These are phyloP conservation scores for Euphorbia tirucalli DNA, from an alignment of 345 rosid species.

Conservation along the genomic window DNA sequence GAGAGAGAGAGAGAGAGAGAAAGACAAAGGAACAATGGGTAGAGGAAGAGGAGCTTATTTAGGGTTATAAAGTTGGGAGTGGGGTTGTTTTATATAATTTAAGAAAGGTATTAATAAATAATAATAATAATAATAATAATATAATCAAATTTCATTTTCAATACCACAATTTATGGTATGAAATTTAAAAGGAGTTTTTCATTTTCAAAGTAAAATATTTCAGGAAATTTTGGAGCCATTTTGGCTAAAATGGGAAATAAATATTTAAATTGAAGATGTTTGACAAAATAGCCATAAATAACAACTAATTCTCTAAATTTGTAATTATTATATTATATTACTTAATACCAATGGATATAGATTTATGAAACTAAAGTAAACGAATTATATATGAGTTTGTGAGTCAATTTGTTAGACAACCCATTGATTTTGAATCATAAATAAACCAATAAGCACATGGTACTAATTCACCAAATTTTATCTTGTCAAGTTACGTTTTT, in stretches of 20 bases:
- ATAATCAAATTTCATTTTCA: background rate
- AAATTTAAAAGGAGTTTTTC: background rate
- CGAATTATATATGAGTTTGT: too few species aligned
- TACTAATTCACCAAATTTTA: too few species aligned
- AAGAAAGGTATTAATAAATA: background rate
- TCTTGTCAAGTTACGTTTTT: too few species aligned
- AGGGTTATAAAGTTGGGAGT: background rate
- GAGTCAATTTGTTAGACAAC: too few species aligned
- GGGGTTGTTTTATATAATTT: background rate
- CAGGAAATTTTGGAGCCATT: background rate
- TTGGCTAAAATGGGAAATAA: background rate
- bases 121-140: too few species aligned
- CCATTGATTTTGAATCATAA: too few species aligned
- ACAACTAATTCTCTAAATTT: too few species aligned
- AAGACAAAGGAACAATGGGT: background rate
- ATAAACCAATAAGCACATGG: too few species aligned
- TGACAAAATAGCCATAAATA: background rate
- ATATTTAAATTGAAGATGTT: too few species aligned
- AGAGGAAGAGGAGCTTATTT: background rate
- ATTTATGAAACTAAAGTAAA: too few species aligned
- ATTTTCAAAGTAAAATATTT: background rate
- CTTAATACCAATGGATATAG: too few species aligned
- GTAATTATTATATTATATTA: too few species aligned
- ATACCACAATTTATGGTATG: background rate
- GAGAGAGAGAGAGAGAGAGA: background rate